Base-by-base conservation (phyloP, 176 grass and related monocot species). In the Aegilops speltoides region DNA sequence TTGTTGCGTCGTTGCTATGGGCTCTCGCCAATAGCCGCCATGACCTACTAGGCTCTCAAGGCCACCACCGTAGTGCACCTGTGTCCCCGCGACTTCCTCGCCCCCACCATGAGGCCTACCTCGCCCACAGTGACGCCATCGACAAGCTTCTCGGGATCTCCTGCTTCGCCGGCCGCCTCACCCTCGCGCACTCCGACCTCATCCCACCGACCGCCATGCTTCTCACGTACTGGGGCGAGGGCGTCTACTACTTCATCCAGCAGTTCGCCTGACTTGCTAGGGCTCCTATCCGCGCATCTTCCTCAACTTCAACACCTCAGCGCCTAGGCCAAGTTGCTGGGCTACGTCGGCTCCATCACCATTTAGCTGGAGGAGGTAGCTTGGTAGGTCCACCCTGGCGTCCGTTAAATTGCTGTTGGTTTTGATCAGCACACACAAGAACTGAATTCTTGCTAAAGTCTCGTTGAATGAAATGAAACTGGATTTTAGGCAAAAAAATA, bases 111-210 rank as follows among this genome's bases (percentile, higher is more conserved):
- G 93, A 98, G 78, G 91, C 91, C 81, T 95, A 98, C 78, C 90
- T 98, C 64, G 84, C 90, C 28, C 96, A 93, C 68, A 91, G 91
- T 76, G 96, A 98, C 76, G 88, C 91, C 36, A 91, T 98, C 81
- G 91, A 98, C 84, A 98, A 98, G 76, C 90, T 98, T 38, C 93
- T 98, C 82, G 95, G 95, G 93, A 95, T 98, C 84, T 92, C 93
- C 43, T 89, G 96, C 73, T 98, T 95, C 86, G 88, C 96, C 17
- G 74, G 88, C 7, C 91, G 89, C 82, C 91, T 98, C 83, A 83
- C 87, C 14, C 93, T 98, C 62, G 32, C 84, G 43, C 69, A 77
- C 64, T 78, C 75, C 10, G 31, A 24, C 54, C 84, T 10, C 3
- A 20, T 17, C 3, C 38, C 91, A 4, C 77, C 79, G n/a, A 28